Evolutionary conservation across 176 grass and related monocot genomes (phyloP).

Genomic region (Microstegium vimineum): DNA sequence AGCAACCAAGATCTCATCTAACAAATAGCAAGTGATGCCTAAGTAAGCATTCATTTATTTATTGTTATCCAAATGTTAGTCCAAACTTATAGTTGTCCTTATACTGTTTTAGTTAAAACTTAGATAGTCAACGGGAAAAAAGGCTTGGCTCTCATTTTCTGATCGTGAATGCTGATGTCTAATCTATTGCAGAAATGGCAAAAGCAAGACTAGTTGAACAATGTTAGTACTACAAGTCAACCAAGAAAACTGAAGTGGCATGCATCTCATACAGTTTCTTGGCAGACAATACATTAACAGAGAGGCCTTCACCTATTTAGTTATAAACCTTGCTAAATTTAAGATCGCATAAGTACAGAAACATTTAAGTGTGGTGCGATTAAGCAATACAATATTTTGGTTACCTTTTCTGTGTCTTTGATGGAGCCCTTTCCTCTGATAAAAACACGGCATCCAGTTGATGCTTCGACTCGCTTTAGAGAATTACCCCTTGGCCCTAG

Average conservation of each 20-base stretch:
- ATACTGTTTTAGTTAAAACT: background rate
- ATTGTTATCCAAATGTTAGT: background rate
- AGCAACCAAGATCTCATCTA: background rate
- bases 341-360: background rate
- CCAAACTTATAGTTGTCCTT: background rate
- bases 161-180: background rate
- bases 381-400: background rate
- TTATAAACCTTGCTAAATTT: background rate
- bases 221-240: background rate
- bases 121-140: background rate
- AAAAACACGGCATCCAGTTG: conserved; percentile 83
- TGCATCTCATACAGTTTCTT: background rate
- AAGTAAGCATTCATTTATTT: background rate
- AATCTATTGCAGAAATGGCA: background rate
- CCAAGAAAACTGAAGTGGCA: background rate
- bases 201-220: background rate
- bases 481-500: conserved; percentile 78
- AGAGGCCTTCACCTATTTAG: background rate
- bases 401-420: conserved; percentile 80
- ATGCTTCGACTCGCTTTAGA: conserved; percentile 78
- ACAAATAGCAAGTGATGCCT: background rate
- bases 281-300: background rate
- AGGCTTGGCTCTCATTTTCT: background rate
- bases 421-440: conserved; percentile 86
- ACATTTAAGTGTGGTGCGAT: background rate